These are phyloP conservation scores for Aspergillus funiculosus DNA, from an alignment of 495 filamentous ascomycete species.

Conservation along the genomic window DNA sequence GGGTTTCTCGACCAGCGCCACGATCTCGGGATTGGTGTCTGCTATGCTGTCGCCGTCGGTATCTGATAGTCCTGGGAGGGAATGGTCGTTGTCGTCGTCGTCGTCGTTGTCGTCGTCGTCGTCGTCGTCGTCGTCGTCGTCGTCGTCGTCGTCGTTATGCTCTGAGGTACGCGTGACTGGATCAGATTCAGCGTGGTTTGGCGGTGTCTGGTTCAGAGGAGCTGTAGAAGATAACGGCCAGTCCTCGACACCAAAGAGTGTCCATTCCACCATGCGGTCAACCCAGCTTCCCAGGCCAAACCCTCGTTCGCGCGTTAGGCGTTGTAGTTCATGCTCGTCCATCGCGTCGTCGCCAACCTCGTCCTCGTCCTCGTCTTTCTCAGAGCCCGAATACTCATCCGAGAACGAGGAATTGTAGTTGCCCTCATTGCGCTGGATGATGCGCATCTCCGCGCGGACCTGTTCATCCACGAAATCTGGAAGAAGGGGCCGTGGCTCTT, in stretches of 20 bases:
- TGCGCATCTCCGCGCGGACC: conserved; percentile 40
- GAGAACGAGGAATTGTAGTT: conserved; percentile 9
- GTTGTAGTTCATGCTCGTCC: conserved; percentile 41
- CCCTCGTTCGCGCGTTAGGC: conserved; percentile 48
- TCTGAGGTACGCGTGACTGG: no score
- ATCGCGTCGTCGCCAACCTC: no score
- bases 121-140: conserved; percentile 27
- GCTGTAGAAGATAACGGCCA: conserved; percentile 24
- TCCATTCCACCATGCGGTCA: conserved; percentile 68
- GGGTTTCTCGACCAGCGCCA: conserved; percentile 33
- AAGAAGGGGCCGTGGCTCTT: conserved; percentile 19
- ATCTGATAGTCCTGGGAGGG: conserved; percentile 10
- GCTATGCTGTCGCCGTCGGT: conserved; percentile 22
- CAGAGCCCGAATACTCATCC: conserved; percentile 22
- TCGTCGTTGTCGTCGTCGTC: conserved; percentile 16
- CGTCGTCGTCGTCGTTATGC: conserved; percentile 38
- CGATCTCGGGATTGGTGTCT: conserved; percentile 21
- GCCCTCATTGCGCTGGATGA: conserved; percentile 21
- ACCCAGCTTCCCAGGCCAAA: conserved; percentile 72
- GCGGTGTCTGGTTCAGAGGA: neutral
- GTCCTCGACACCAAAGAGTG: conserved; percentile 69
- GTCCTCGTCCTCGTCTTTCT: conserved; percentile 28
- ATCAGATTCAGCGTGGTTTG: neutral
- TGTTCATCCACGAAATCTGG: conserved; percentile 43
- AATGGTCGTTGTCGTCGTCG: conserved; percentile 23